Base-by-base conservation (phyloP, 495 filamentous ascomycete species). In the Aspergillus olivimuriae region DNA sequence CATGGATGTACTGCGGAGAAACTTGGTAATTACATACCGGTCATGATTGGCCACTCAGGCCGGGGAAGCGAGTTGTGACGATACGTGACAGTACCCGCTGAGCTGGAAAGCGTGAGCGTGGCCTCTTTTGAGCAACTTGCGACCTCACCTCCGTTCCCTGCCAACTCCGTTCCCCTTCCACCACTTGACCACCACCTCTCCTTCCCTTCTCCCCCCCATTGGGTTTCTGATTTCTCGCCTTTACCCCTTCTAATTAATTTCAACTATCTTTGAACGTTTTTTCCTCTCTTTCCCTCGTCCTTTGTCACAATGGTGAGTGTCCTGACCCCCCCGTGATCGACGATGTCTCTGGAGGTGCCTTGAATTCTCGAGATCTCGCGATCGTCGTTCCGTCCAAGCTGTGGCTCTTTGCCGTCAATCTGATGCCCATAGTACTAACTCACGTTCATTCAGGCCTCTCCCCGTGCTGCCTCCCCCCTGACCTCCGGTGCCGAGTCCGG, bases 401-500 rank as follows among this genome's bases (percentile, higher is more conserved):
- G 17, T 28, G 6, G 24, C 24, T 28, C 24, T 28, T 28, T 28
- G 24, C 24, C 11, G n/a, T n/a, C n/a, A n/a, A n/a, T n/a, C n/a
- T n/a, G n/a, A n/a, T n/a, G n/a, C n/a, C n/a, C n/a, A n/a, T n/a
- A 28, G 24, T 28, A 11, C 24, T 28, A 28, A 6, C 11, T 28
- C 24, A 28, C 24, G 6, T 28, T 11, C 24, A 28, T 46, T 32
- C 44, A 74, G 70, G 61, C 70, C 35, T 70, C 68, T 45, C 64
- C 67, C 40, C 70, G 70, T 58, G 65, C 70, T 53, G 57, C 68
- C 39, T 74, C 70, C 28, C 70, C 70, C 49, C 46, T 74, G 50
- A 69, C 70, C 50, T 74, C 70, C 21, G 68, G 70, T 43, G 64
- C 70, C 41, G 70, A 74, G 51, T 74, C 70, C 22, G 69, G 69